phyloP scores from a whole-genome alignment of 2,329 filamentous ascomycete genomes.

The Epichloe typhina region DNA sequence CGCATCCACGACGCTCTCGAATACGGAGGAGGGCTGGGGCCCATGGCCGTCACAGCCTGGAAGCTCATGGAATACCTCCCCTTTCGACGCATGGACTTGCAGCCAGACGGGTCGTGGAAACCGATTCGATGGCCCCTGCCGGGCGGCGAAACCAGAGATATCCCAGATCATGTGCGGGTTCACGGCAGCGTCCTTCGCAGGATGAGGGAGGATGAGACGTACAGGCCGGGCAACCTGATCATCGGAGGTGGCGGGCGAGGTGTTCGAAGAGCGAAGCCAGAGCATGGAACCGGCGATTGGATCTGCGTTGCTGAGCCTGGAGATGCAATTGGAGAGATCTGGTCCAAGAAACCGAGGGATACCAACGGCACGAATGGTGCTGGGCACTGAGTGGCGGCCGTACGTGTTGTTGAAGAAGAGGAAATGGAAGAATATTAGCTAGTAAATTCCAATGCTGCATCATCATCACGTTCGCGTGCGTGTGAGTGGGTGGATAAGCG shows the following conservation, averaged over 20 bases:
- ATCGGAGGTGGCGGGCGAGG: conserved; percentile 67
- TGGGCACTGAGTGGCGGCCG: background rate
- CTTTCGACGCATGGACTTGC: conserved; percentile 69
- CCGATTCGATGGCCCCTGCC: conserved; percentile 72
- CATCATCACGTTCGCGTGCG: too few relatives aligned
- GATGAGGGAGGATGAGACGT: conserved; percentile 48
- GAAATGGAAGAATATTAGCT: too few relatives aligned
- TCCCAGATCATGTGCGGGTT: conserved; percentile 55
- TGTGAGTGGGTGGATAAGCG: too few relatives aligned
- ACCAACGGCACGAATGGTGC: background rate
- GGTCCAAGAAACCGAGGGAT: conserved; percentile 26
- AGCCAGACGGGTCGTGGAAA: conserved; percentile 60
- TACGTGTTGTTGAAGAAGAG: too few relatives aligned
- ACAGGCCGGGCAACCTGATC: conserved; percentile 69
- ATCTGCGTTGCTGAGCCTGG: conserved; percentile 49
- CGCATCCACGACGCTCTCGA: conserved; percentile 58
- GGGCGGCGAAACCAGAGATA: conserved; percentile 63
- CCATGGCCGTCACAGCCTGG: conserved; percentile 50
- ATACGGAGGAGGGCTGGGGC: conserved; percentile 45
- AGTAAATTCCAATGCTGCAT: too few relatives aligned
- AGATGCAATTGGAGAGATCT: conserved; percentile 56
- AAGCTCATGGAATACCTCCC: conserved; percentile 72
- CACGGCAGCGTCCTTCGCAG: conserved; percentile 64
- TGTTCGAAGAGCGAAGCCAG: conserved; percentile 42
- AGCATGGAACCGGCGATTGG: conserved; percentile 62